phyloP scores from a whole-genome alignment of 2,329 filamentous ascomycete genomes.

The Tolypocladium endophyticum region DNA sequence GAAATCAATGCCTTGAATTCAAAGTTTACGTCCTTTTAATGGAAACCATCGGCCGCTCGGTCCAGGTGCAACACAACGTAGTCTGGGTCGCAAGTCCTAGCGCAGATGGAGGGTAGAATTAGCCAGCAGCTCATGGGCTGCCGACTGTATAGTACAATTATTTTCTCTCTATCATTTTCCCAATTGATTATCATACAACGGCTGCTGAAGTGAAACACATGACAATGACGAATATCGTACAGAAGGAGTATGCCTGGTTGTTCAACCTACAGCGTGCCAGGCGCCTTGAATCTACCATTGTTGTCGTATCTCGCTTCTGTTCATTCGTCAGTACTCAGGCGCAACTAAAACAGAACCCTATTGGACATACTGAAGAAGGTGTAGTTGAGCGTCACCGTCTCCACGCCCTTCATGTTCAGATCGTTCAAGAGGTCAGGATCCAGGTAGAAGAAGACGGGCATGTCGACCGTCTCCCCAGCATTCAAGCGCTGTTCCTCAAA shows the following conservation, averaged over 20 bases:
- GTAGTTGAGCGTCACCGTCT: conserved; percentile 92
- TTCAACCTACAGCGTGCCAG: conserved; percentile 14
- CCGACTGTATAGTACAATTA: neutral
- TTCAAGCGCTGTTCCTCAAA: conserved; percentile 95
- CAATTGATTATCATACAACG: neutral
- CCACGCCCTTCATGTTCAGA: conserved; percentile 83
- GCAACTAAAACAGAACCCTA: neutral
- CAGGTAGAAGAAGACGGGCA: conserved; percentile 99
- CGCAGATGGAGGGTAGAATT: neutral
- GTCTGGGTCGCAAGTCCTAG: neutral
- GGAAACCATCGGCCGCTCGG: no score
- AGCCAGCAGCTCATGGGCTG: neutral
- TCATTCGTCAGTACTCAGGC: conserved; percentile 20
- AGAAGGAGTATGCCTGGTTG: neutral
- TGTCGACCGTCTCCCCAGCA: conserved; percentile 93
- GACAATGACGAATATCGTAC: neutral
- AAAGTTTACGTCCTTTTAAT: neutral
- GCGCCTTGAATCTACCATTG: conserved; percentile 32
- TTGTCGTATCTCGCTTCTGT: conserved; percentile 36
- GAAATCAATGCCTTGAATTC: neutral
- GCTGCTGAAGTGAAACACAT: neutral
- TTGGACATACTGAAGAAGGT: conserved; percentile 85
- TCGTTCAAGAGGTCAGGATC: conserved; percentile 92
- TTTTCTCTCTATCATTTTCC: neutral
- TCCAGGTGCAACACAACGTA: neutral